Percentiles rank a stretch among this genome's conserved stretches.
These are phyloP conservation scores for Litsea cubeba DNA, from an alignment of 164 flowering plant species.

Conservation along the genomic window DNA sequence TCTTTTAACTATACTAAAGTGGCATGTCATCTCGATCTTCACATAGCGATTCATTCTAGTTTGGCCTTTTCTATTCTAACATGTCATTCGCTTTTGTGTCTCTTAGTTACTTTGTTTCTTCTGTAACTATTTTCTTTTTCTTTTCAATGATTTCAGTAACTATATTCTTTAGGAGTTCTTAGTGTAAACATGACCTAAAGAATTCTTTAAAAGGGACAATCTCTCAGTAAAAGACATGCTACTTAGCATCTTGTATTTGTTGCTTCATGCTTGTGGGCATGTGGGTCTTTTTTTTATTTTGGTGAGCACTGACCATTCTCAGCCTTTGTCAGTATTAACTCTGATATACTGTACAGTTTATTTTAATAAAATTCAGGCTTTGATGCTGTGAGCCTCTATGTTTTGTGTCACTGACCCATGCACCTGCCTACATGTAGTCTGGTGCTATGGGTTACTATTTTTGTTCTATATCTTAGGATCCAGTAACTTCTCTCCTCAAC, in stretches of 20 bases:
- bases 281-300: background rate
- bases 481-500: background rate
- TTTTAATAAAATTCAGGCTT: too few species aligned
- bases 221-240: background rate
- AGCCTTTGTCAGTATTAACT: too few species aligned
- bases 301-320: too few species aligned
- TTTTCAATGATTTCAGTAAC: background rate
- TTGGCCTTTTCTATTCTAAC: background rate
- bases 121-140: too few species aligned
- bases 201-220: background rate
- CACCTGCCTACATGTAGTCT: background rate
- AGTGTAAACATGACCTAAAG: background rate
- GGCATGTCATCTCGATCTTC: background rate
- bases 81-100: background rate
- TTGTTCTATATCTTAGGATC: background rate
- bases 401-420: background rate
- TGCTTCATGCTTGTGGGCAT: background rate
- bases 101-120: background rate
- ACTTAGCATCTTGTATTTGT: background rate
- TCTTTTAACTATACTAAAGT: background rate
- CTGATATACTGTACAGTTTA: too few species aligned
- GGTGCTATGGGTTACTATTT: background rate
- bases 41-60: background rate
- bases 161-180: background rate
- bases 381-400: background rate